These are phyloP conservation scores for Petunia axillaris DNA, from an alignment of 257 asterid genomes.

Conservation along the genomic window DNA sequence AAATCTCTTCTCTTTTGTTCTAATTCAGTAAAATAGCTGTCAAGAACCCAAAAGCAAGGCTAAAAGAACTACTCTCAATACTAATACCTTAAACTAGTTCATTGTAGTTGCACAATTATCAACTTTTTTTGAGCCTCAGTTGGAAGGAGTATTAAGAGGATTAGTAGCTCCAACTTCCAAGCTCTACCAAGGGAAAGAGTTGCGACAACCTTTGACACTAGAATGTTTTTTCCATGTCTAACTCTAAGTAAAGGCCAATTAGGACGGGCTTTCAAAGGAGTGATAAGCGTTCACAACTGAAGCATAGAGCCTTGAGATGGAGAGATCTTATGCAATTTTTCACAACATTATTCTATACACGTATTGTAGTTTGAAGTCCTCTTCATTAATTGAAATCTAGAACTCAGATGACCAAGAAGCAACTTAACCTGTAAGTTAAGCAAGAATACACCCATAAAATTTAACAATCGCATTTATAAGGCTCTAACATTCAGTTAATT, in stretches of 20 bases:
- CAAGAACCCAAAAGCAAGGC: not conserved
- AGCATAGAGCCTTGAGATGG: not conserved
- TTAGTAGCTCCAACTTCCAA: not conserved
- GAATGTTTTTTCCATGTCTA: not conserved
- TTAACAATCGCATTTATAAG: not conserved
- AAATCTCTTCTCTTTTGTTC: not conserved
- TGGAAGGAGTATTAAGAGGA: not conserved
- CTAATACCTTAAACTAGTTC: not conserved
- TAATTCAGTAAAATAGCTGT: not conserved
- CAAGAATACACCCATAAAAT: not conserved
- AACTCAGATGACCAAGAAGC: conserved; percentile 1
- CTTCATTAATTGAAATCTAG: not conserved
- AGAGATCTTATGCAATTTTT: not conserved
- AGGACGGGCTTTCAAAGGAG: not conserved
- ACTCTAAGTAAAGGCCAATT: not conserved
- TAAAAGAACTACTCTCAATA: not conserved
- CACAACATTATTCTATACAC: not conserved
- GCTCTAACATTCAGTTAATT: not conserved
- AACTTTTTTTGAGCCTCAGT: not conserved
- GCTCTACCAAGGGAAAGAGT: not conserved
- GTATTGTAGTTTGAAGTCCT: not conserved
- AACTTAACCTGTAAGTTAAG: not conserved
- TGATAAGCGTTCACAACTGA: not conserved
- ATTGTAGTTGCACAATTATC: not conserved
- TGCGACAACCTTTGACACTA: not conserved